Conservation (phyloP, 2,329 filamentous ascomycete species). For the Calonectria ilicicola region DNA sequence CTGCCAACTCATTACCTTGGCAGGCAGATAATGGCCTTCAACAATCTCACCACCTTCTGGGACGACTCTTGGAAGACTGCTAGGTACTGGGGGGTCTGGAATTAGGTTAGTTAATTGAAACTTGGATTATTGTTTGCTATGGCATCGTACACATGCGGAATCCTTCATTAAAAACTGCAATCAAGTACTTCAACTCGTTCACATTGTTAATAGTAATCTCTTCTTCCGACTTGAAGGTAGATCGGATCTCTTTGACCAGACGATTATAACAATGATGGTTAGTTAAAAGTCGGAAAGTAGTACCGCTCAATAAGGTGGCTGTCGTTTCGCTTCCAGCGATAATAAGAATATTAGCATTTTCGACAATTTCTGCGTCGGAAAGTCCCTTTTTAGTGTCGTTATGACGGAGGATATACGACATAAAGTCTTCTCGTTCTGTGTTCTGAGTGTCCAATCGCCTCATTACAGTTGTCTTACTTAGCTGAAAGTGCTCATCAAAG, state of each 20-base stretch:
- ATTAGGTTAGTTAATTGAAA: neutral
- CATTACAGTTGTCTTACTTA: neutral
- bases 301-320: neutral
- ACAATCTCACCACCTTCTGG: neutral
- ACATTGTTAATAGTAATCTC: neutral
- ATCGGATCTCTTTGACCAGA: neutral
- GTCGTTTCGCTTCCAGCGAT: neutral
- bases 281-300: neutral
- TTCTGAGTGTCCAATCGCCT: neutral
- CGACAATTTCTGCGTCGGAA: neutral
- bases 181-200: neutral
- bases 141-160: neutral
- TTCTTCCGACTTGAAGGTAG: neutral
- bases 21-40: neutral
- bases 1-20: neutral
- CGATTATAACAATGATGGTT: neutral
- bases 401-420: neutral
- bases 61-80: neutral
- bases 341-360: neutral
- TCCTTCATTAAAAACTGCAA: neutral
- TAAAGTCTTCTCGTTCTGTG: neutral
- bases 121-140: no score
- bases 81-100: neutral
- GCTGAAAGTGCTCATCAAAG: neutral
- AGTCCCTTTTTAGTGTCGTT: neutral